A percentile compares a stretch with the other conserved stretches of the same genome.
Conservation (phyloP, 306 rosid genomes). For the Ormosia semicastrata region DNA sequence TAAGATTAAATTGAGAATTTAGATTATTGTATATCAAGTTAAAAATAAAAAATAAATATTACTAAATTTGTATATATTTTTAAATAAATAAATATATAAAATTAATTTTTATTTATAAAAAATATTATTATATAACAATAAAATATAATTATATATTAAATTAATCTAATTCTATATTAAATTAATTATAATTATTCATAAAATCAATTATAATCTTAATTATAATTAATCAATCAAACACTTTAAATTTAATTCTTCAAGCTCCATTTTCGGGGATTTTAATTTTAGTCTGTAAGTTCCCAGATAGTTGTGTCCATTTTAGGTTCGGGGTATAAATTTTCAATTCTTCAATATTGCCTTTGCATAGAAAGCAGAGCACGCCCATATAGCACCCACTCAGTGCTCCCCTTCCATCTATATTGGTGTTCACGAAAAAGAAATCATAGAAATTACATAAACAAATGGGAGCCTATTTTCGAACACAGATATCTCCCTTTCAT, state of each 20-base stretch:
- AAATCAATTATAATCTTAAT: no score
- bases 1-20: no score
- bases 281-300: not conserved
- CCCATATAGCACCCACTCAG: conserved; percentile 34
- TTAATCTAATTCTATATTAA: no score
- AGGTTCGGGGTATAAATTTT: not conserved
- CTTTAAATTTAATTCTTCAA: conserved; percentile 14
- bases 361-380: conserved; percentile 67
- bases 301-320: conserved; percentile 32
- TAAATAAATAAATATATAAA: no score
- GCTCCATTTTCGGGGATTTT: not conserved
- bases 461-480: conserved; percentile 44
- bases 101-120: no score
- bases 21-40: no score
- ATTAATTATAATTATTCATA: no score
- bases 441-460: conserved; percentile 24
- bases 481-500: conserved; percentile 70
- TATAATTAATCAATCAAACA: no score
- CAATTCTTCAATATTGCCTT: conserved; percentile 29
- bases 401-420: conserved; percentile 35
- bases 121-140: no score
- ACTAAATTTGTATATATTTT: no score
- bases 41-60: no score
- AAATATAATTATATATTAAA: no score
- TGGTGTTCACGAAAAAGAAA: conserved; percentile 39